Evolutionary conservation across 83 land plant genomes (phyloP).

Genomic region (Isoetes engelmannii): DNA sequence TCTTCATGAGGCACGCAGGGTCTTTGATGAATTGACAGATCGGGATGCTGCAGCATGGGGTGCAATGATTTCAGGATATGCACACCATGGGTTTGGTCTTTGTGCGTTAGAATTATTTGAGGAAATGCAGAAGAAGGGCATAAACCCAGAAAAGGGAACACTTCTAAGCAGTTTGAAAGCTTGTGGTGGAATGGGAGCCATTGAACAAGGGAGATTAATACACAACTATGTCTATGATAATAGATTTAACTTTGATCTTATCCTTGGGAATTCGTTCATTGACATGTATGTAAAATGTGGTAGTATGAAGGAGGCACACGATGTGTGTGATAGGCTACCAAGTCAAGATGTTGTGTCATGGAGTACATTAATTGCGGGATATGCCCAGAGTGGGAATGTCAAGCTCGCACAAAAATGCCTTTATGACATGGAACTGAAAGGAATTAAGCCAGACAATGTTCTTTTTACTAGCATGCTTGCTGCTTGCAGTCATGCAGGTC

Average conservation of each 20-base stretch:
- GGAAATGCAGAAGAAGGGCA: slow-evolving; percentile 1
- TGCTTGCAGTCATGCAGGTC: slow-evolving; percentile 13
- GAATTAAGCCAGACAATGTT: slow-evolving; percentile 7
- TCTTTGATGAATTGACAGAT: background rate
- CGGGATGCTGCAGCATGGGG: slow-evolving; percentile 9
- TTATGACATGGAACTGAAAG: background rate
- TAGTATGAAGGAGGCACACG: background rate
- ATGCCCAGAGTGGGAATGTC: slow-evolving; percentile 11
- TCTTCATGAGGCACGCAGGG: too few species aligned
- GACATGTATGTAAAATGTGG: slow-evolving; percentile 8
- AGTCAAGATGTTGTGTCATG: background rate
- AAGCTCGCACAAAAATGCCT: background rate
- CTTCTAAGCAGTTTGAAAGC: slow-evolving; percentile 2
- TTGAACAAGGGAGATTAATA: background rate
- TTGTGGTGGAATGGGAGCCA: background rate
- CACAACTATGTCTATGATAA: background rate
- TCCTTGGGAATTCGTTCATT: slow-evolving; percentile 5
- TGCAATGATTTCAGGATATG: slow-evolving; percentile 6
- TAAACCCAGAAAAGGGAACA: slow-evolving; percentile 4
- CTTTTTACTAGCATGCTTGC: slow-evolving; percentile 12
- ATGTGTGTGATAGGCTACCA: slow-evolving; percentile 5
- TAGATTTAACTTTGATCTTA: background rate
- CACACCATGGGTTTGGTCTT: background rate
- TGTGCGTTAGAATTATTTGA: slow-evolving; percentile 1
- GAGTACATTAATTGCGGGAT: slow-evolving; percentile 11